These are phyloP conservation scores for Candida xyloterini DNA, from an alignment of 805 yeast species.

Conservation along the genomic window DNA sequence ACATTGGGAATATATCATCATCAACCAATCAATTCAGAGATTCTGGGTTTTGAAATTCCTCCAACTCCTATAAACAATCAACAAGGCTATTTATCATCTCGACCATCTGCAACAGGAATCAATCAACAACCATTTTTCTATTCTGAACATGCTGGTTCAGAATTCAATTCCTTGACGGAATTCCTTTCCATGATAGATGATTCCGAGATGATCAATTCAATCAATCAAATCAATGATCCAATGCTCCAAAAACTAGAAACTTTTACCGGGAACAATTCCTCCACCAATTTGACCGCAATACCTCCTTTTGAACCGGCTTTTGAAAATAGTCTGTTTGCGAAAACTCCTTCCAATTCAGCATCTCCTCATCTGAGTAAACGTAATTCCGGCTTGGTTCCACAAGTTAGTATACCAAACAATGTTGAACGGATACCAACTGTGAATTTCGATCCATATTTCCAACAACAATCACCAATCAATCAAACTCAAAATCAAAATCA, in stretches of 20 bases:
- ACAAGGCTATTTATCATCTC: constrained; percentile 8
- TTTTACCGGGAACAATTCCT: constrained; percentile 22
- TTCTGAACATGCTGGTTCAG: constrained; percentile 91
- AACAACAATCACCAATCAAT: constrained; percentile 5
- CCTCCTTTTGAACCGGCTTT: constrained; percentile 16
- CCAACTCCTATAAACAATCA: constrained; percentile 1
- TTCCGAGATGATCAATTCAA: constrained; percentile 57
- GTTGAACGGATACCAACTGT: constrained; percentile 13
- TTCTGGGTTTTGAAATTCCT: constrained; percentile 1
- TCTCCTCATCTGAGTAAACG: constrained; percentile 10
- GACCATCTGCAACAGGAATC: constrained; percentile 24
- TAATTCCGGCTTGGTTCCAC: constrained; percentile 16
- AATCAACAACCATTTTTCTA: constrained; percentile 76
- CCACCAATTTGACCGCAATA: constrained; percentile 15
- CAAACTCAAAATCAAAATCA: constrained; percentile 3
- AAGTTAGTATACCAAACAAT: constrained; percentile 19
- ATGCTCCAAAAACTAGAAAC: constrained; percentile 35
- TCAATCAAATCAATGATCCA: constrained; percentile 36
- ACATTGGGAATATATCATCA: constrained; percentile 17
- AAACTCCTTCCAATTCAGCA: constrained; percentile 5
- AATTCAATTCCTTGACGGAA: constrained; percentile 85
- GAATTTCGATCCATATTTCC: constrained; percentile 6
- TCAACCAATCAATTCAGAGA: constrained; percentile 5
- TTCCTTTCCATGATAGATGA: constrained; percentile 89
- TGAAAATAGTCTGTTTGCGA: constrained; percentile 14